phyloP scores from a whole-genome alignment of 148 eudicot genomes.

The Silene conica region DNA sequence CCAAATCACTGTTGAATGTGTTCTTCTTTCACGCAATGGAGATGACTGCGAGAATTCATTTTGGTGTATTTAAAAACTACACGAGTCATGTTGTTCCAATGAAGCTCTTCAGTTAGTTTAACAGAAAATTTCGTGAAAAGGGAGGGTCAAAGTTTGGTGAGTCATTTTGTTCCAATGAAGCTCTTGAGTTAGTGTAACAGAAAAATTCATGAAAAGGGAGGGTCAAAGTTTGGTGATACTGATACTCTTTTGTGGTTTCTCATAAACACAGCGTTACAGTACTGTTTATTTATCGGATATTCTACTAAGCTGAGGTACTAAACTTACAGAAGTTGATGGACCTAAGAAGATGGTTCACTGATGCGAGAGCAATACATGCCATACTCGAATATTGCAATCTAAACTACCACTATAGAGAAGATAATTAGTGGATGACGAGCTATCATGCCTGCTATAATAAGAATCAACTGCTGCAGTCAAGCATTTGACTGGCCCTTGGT shows the following conservation, averaged over 20 bases:
- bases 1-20: not conserved
- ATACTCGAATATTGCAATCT: constrained; percentile 75
- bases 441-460: constrained; percentile 24
- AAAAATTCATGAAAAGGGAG: too few relatives aligned
- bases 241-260: constrained; percentile 3
- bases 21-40: not conserved
- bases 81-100: too few relatives aligned
- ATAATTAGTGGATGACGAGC: constrained; percentile 38
- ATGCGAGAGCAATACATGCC: constrained; percentile 58
- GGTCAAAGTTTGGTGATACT: not conserved
- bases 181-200: not conserved
- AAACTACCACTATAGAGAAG: constrained; percentile 72
- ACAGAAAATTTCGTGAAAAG: not conserved
- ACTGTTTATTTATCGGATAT: constrained; percentile 11
- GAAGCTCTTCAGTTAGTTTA: not conserved
- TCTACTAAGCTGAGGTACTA: constrained; percentile 8
- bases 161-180: too few relatives aligned
- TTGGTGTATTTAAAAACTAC: not conserved
- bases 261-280: not conserved
- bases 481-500: constrained; percentile 78
- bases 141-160: too few relatives aligned
- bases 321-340: not conserved
- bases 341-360: constrained; percentile 14
- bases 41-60: not conserved
- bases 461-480: constrained; percentile 39